Base-by-base conservation (phyloP, 495 filamentous ascomycete species). In the Penicillium soppii region DNA sequence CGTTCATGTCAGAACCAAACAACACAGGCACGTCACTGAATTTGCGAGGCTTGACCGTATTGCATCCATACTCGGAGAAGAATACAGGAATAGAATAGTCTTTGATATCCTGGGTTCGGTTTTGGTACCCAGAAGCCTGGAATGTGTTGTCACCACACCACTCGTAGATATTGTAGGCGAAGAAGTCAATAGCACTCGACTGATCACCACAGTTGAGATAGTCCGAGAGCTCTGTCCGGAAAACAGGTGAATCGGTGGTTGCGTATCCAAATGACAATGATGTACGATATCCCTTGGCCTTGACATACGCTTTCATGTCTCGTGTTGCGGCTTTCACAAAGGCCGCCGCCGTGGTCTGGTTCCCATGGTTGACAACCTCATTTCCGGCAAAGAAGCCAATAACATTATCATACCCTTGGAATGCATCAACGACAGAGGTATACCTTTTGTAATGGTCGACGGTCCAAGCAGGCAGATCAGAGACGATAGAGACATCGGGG, bases 21-120 rank as follows among this genome's bases (percentile, higher is more conserved):
- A 97, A 78, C 42, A 88, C 82, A 13, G 70, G 70, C 8, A 95
- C 90, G 58, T 97, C 92, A 40, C 86, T 81, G 74, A 92, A 97
- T 48, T 78, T 72, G 63, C 92, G 91, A 19, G 85, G 87, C 27
- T 78, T 74, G 23, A 83, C 83, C 12, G 77, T 73, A 72, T 95
- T 96, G 81, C 92, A 97, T 42, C 92, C 92, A 68, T 97, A 97
- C 69, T 97, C 92, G 44, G 92, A 92, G 67, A 97, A 96, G 81
- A 97, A 97, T 36, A 88, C 83, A 29, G 92, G 92, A 7, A 96
- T 86, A 0, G 86, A 87, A 72, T 90, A 97, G 64, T 83, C 84
- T 21, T 72, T 69, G 77, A 94, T 96, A 70, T 95, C 89, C 25
- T 85, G 67, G 33, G 89, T 90, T 56, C 90, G 83, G 22, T 79